Evolutionary conservation across 2,329 filamentous ascomycete genomes (phyloP).

Genomic region (Fusarium devonianum): DNA sequence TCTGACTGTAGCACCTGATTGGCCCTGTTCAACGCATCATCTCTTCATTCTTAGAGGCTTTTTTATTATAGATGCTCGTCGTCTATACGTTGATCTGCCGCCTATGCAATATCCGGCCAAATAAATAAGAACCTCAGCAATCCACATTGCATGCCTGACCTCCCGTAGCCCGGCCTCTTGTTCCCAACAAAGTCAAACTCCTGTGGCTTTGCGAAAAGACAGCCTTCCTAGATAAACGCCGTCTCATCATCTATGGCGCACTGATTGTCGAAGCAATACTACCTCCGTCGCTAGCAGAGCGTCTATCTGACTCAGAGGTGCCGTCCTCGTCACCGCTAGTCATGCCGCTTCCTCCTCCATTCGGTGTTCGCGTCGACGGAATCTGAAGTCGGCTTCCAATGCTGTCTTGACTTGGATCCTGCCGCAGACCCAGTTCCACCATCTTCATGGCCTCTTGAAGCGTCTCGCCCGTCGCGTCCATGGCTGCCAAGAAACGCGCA

Average conservation of each 20-base stretch:
- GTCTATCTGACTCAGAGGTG: slow-evolving; percentile 47
- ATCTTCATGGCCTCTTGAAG: slow-evolving; percentile 75
- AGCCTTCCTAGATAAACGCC: slow-evolving; percentile 7
- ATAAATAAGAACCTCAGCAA: not conserved
- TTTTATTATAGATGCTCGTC: slow-evolving; percentile 1
- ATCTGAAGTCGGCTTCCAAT: slow-evolving; percentile 45
- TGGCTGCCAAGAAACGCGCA: slow-evolving; percentile 90
- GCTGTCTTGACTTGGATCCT: slow-evolving; percentile 39
- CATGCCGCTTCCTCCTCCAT: slow-evolving; percentile 43
- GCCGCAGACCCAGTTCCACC: slow-evolving; percentile 54
- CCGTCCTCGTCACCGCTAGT: slow-evolving; percentile 46
- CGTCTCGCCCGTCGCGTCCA: slow-evolving; percentile 86
- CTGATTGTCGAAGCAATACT: slow-evolving; percentile 49
- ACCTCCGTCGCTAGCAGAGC: slow-evolving; percentile 48
- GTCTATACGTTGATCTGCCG: slow-evolving; percentile 9
- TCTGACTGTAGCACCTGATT: slow-evolving; percentile 3
- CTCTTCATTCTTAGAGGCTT: not conserved
- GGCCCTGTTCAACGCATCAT: not conserved
- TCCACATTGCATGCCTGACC: slow-evolving; percentile 9
- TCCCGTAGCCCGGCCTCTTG: slow-evolving; percentile 10
- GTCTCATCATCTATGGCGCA: slow-evolving; percentile 27
- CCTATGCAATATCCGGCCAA: slow-evolving; percentile 1
- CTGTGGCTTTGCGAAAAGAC: slow-evolving; percentile 13
- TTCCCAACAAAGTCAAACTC: slow-evolving; percentile 23
- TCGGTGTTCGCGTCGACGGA: slow-evolving; percentile 40